Percentiles rank a stretch among this genome's conserved stretches.
These are phyloP conservation scores for Lactarius akahatsu DNA, from an alignment of 768 basidiomycete species.

Conservation along the genomic window DNA sequence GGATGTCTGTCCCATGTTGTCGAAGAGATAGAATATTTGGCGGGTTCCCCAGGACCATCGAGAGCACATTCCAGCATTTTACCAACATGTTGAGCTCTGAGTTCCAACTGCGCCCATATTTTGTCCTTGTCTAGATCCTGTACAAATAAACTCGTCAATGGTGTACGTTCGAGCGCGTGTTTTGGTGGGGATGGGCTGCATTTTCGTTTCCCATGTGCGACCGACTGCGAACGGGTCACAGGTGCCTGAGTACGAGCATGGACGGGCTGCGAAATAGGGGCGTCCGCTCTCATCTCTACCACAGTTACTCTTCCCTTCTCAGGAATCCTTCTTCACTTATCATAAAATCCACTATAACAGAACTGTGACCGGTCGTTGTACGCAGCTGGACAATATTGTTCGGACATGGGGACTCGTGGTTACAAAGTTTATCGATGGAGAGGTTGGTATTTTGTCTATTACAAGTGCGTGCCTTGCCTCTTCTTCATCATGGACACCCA, in stretches of 20 bases:
- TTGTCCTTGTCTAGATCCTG: conserved; percentile 83
- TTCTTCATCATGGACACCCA: no score
- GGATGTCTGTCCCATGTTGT: conserved; percentile 33
- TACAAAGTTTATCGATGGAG: no score
- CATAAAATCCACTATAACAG: no score
- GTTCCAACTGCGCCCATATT: conserved; percentile 92
- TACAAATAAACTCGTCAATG: conserved; percentile 69
- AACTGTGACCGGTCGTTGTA: no score
- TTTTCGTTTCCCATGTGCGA: conserved; percentile 45
- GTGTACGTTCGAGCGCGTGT: conserved; percentile 55
- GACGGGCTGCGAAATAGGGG: no score
- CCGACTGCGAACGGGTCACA: conserved; percentile 69
- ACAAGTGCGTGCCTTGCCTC: no score
- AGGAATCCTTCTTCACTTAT: no score
- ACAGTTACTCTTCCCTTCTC: no score
- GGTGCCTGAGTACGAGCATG: conserved; percentile 66
- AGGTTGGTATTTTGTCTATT: no score
- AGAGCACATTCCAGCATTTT: conserved; percentile 65
- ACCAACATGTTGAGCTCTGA: conserved; percentile 70
- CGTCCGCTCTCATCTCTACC: no score
- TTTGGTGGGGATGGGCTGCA: conserved; percentile 39
- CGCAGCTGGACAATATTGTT: no score
- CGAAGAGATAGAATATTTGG: conserved; percentile 35
- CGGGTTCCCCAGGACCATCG: conserved; percentile 46
- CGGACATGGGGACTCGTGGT: no score